These are phyloP conservation scores for Aureobasidium sp. DNA, from an alignment of 2,329 filamentous ascomycete genomes.

Conservation along the genomic window DNA sequence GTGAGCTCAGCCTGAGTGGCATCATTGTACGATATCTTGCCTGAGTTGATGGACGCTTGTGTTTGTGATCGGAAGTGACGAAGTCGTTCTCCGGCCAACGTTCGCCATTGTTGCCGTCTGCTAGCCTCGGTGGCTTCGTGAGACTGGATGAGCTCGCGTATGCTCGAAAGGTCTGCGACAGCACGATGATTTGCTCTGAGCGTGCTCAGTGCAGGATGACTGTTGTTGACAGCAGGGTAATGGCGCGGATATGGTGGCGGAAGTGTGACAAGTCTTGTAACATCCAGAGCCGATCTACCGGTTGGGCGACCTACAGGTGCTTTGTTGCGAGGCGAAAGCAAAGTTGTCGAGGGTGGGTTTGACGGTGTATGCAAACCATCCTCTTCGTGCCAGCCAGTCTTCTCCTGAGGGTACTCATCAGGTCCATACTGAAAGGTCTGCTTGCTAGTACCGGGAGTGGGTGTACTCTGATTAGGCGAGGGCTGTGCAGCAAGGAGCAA, in stretches of 20 bases:
- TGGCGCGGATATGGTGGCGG: constrained; percentile 92
- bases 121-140: neutral
- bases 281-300: constrained; percentile 51
- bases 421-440: constrained; percentile 36
- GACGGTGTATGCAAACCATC: neutral
- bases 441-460: constrained; percentile 31
- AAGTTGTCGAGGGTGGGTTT: neutral
- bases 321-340: neutral
- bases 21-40: constrained; percentile 66
- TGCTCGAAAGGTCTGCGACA: constrained; percentile 48
- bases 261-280: constrained; percentile 84
- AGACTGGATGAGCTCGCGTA: constrained; percentile 33
- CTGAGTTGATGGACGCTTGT: constrained; percentile 66
- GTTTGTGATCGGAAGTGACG: constrained; percentile 62
- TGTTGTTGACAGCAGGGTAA: constrained; percentile 92
- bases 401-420: constrained; percentile 58
- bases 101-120: constrained; percentile 25
- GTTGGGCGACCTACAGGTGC: neutral
- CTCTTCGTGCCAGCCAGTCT: constrained; percentile 50
- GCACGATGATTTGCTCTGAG: constrained; percentile 70
- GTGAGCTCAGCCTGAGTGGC: constrained; percentile 62
- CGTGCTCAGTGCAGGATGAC: constrained; percentile 75
- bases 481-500: constrained; percentile 50
- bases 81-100: constrained; percentile 35
- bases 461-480: constrained; percentile 23